phyloP scores from a whole-genome alignment of 2,329 filamentous ascomycete genomes.

The Daldinia eschscholtzii region DNA sequence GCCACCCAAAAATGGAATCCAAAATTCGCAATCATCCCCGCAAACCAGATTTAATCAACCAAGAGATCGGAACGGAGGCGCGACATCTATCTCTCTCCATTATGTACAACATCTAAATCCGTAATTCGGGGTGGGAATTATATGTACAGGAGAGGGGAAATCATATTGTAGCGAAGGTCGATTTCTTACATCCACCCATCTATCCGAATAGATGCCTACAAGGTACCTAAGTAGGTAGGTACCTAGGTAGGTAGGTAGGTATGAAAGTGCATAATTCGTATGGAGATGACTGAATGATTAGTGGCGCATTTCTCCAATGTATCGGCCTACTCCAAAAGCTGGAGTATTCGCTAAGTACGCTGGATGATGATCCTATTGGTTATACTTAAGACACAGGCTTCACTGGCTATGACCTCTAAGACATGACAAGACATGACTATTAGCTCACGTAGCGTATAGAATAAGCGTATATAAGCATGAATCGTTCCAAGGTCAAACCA shows the following conservation, averaged over 20 bases:
- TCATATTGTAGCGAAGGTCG: background rate
- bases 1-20: slow-evolving; percentile 29
- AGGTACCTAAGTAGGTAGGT: background rate
- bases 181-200: slow-evolving; percentile 13
- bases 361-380: background rate
- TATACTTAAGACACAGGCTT: background rate
- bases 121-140: slow-evolving; percentile 7
- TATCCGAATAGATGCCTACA: background rate
- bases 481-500: slow-evolving; percentile 29
- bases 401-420: slow-evolving; percentile 2
- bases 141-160: background rate
- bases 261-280: background rate
- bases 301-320: background rate
- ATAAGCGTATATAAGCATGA: slow-evolving; percentile 13
- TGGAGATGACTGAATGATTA: slow-evolving; percentile 2
- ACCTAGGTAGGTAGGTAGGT: too few species aligned
- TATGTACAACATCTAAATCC: slow-evolving; percentile 15
- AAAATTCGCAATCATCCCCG: slow-evolving; percentile 40
- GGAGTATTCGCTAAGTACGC: slow-evolving; percentile 2
- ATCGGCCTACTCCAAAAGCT: background rate
- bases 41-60: slow-evolving; percentile 34
- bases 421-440: slow-evolving; percentile 11
- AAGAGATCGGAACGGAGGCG: slow-evolving; percentile 32
- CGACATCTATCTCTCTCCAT: slow-evolving; percentile 25
- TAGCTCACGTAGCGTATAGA: background rate